phyloP scores from a whole-genome alignment of 495 filamentous ascomycete species.

The Gamarada debralockiae region DNA sequence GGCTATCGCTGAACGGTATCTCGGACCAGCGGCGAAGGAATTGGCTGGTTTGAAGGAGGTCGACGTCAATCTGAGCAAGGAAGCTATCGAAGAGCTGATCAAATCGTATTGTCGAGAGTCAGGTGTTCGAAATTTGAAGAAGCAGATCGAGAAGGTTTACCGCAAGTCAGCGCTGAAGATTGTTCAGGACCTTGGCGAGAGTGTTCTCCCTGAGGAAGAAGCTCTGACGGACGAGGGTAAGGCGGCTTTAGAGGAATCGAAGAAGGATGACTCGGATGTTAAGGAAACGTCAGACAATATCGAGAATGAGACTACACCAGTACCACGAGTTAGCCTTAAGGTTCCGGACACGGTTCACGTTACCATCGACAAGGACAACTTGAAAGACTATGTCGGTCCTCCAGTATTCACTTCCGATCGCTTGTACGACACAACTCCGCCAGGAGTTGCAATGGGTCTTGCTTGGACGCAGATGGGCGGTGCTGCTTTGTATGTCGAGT shows the following conservation, averaged over 20 bases:
- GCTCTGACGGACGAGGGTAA: conserved; percentile 89
- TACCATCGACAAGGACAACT: conserved; percentile 78
- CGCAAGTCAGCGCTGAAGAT: conserved; percentile 97
- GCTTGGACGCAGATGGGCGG: conserved; percentile 99
- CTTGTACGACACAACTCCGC: conserved; percentile 88
- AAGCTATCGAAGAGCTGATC: conserved; percentile 93
- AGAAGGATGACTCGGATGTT: conserved; percentile 55
- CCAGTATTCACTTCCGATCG: conserved; percentile 94
- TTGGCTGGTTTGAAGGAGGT: conserved; percentile 86
- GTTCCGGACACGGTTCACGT: conserved; percentile 88
- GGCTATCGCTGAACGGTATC: conserved; percentile 92
- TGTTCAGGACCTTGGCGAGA: conserved; percentile 90
- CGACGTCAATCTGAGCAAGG: conserved; percentile 75
- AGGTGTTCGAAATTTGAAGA: conserved; percentile 96
- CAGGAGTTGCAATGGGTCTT: conserved; percentile 98
- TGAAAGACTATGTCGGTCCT: conserved; percentile 97
- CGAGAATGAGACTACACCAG: conserved; percentile 68
- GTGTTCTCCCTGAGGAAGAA: conserved; percentile 72
- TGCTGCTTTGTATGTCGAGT: conserved; percentile 94
- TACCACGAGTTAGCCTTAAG: conserved; percentile 72
- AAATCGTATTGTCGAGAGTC: conserved; percentile 97
- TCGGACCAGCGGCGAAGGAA: conserved; percentile 88
- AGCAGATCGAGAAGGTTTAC: conserved; percentile 99
- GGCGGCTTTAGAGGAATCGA: conserved; percentile 67
- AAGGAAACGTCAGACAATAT: conserved; percentile 55